Evolutionary conservation across 1,284 basidiomycete genomes (phyloP).

Genomic region (Malassezia dermatis): DNA sequence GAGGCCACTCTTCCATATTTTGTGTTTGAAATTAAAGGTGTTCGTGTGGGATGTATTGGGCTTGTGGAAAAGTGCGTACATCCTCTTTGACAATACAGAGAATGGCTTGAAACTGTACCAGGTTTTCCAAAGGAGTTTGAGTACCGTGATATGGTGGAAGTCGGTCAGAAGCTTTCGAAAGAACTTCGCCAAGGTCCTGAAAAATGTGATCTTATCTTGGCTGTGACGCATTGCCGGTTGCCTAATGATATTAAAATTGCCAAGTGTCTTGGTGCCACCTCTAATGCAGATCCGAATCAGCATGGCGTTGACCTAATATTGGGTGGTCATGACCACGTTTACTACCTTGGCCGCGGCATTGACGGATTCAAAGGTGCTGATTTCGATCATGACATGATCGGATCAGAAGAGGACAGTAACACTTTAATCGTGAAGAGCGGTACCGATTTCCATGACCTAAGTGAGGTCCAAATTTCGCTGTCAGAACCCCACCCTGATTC

Average conservation of each 20-base stretch:
- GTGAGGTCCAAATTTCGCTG: slow-evolving; percentile 61
- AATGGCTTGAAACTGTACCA: slow-evolving; percentile 72
- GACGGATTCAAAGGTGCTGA: slow-evolving; percentile 64
- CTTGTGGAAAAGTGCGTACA: slow-evolving; percentile 64
- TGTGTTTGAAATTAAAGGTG: slow-evolving; percentile 59
- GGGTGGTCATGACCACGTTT: slow-evolving; percentile 82
- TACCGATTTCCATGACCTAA: slow-evolving; percentile 78
- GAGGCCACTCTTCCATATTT: slow-evolving; percentile 49
- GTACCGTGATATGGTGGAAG: slow-evolving; percentile 41
- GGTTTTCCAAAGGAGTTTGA: slow-evolving; percentile 65
- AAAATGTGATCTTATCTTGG: slow-evolving; percentile 66
- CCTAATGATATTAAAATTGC: slow-evolving; percentile 56
- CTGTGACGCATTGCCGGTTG: slow-evolving; percentile 67
- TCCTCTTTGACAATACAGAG: slow-evolving; percentile 50
- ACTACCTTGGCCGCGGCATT: slow-evolving; percentile 69
- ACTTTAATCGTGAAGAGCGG: slow-evolving; percentile 65
- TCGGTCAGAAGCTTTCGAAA: slow-evolving; percentile 54
- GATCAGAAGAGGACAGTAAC: slow-evolving; percentile 60
- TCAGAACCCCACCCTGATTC: slow-evolving; percentile 57
- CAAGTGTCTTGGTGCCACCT: slow-evolving; percentile 56
- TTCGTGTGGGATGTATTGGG: slow-evolving; percentile 67
- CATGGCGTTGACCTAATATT: slow-evolving; percentile 78
- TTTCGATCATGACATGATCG: slow-evolving; percentile 54
- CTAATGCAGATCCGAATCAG: slow-evolving; percentile 47
- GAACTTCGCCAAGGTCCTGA: slow-evolving; percentile 61